Evolutionary conservation across 257 asterid species (phyloP).

Genomic region (Nyctanthes arbortristis): DNA sequence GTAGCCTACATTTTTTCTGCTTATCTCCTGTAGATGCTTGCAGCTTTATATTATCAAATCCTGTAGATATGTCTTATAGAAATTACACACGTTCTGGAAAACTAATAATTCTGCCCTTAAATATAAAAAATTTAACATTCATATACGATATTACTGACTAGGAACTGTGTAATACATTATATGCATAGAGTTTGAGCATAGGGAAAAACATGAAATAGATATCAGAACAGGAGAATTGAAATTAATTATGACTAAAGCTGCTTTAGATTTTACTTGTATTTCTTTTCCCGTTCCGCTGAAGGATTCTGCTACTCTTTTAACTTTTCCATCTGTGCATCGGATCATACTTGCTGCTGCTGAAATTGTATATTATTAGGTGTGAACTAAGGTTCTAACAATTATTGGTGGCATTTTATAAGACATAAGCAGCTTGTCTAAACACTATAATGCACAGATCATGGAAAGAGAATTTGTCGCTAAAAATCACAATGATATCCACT

Average conservation of each 20-base stretch:
- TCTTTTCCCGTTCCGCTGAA: too few relatives aligned
- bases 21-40: neutral
- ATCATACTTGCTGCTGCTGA: neutral
- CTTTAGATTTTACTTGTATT: neutral
- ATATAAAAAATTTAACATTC: too few relatives aligned
- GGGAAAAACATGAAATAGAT: neutral
- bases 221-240: neutral
- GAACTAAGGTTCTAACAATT: too few relatives aligned
- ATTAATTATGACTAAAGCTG: neutral
- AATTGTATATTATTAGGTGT: neutral
- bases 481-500: neutral
- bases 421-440: neutral
- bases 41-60: neutral
- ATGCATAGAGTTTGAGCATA: too few relatives aligned
- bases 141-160: too few relatives aligned
- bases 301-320: too few relatives aligned
- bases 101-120: too few relatives aligned
- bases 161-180: too few relatives aligned
- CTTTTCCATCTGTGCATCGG: neutral
- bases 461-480: too few relatives aligned
- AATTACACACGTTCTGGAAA: too few relatives aligned
- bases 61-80: neutral
- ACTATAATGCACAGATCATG: neutral
- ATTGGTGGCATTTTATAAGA: neutral
- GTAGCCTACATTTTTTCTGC: slow-evolving; percentile 25